phyloP scores from a whole-genome alignment of 1,284 basidiomycete species.

The Schizopora paradoxa region DNA sequence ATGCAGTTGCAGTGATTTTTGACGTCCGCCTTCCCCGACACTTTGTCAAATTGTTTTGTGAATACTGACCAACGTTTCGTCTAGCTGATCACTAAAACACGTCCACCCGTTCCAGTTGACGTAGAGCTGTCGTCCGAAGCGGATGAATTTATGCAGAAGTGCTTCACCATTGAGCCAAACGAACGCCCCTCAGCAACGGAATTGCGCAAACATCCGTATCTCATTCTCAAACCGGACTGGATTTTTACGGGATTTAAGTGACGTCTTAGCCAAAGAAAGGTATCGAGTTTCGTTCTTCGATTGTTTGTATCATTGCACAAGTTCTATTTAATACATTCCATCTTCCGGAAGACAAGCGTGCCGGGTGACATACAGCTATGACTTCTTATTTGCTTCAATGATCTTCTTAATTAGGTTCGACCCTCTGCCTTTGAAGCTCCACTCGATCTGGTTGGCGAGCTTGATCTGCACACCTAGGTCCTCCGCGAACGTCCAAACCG shows the following conservation, averaged over 20 bases:
- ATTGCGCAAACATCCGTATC: conserved; percentile 20
- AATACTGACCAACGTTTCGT: not conserved
- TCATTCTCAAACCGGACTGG: too few relatives aligned
- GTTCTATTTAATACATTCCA: too few relatives aligned
- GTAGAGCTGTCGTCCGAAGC: not conserved
- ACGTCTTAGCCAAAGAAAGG: too few relatives aligned
- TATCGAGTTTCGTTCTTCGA: too few relatives aligned
- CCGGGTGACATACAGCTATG: too few relatives aligned
- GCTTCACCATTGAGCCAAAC: not conserved
- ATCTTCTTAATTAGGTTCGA: not conserved
- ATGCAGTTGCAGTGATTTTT: too few relatives aligned
- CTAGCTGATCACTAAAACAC: not conserved
- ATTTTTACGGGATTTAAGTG: too few relatives aligned
- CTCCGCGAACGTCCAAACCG: conserved; percentile 32
- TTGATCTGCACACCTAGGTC: conserved; percentile 26
- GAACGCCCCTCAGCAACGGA: not conserved
- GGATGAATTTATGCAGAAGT: not conserved
- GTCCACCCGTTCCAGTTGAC: not conserved
- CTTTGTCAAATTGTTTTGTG: not conserved
- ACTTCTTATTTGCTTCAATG: too few relatives aligned
- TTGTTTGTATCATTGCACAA: too few relatives aligned
- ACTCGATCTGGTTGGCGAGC: conserved; percentile 27
- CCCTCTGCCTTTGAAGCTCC: conserved; percentile 20
- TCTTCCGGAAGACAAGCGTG: too few relatives aligned
- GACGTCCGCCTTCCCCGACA: too few relatives aligned